Base-by-base conservation (phyloP, 768 basidiomycete species). In the Austroboletus eburneus region DNA sequence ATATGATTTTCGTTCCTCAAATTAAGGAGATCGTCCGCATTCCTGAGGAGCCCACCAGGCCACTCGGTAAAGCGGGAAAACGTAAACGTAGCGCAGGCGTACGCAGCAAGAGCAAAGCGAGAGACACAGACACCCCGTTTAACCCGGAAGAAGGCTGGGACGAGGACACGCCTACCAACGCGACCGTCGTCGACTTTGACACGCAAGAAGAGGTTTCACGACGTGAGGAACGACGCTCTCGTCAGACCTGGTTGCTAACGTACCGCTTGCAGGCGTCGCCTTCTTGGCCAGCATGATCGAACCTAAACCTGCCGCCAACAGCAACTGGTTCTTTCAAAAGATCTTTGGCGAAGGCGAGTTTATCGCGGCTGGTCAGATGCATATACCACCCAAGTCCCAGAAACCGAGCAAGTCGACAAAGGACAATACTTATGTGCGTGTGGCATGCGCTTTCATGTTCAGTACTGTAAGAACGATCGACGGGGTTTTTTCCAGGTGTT, bases 261-360 rank as follows among this genome's bases (percentile, higher is more conserved):
- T n/a, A n/a, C n/a, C n/a, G n/a, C n/a, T n/a, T n/a, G n/a, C 56
- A 93, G 92, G 87, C 36, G 78, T 96, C 51, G 87, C 86, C 4
- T 91, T 82, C 61, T 85, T 92, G 5, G 71, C 77, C 3, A 76
- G 72, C 37, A 80, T 85, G 78, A 74, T 92, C 13, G 57, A 76
- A 2, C 85, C 85, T 2, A 72, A 74, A 46, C 61, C 72, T 16
- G 80, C 87, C 0, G 74, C 72, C 9, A 81, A 82, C 50, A 76
- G 75, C 42, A 74, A 75, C 10, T 98, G 93, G 83, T 74, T 72
- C 20, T 99, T 91, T 64, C 87, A 95, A 60, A 94, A 92, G 69
- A 78, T 96, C 18, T 95, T 94, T 58, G 83, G 86, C 22, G 95
- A 98, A 52, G 88, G 82, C 38, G 82, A 89, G 37, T 97, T 90